A percentile compares a stretch with the other conserved stretches of the same genome.
Conservation (phyloP, 2,329 filamentous ascomycete species). For the Colletotrichum sp. region DNA sequence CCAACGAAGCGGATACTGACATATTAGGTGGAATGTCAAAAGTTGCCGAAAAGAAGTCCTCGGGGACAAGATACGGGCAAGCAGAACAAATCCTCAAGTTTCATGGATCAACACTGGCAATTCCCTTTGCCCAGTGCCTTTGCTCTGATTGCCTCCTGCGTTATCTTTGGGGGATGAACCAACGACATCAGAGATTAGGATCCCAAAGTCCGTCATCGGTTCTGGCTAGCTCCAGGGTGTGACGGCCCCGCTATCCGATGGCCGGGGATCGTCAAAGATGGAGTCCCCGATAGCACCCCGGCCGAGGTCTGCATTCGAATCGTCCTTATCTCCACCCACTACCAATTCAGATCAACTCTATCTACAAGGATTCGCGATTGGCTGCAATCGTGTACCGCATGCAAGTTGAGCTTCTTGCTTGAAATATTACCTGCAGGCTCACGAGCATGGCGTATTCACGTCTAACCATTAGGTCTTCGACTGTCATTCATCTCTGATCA, state of each 20-base stretch:
- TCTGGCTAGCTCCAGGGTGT: not conserved
- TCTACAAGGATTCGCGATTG: not conserved
- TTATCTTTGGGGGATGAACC: not conserved
- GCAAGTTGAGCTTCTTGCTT: not conserved
- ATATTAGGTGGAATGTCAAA: not conserved
- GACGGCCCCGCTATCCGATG: not conserved
- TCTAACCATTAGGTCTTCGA: not conserved
- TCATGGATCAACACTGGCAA: not conserved
- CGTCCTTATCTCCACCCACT: not conserved
- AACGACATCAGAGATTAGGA: not conserved
- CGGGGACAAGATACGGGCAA: not conserved
- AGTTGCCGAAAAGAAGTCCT: not conserved
- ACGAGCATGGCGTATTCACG: not conserved
- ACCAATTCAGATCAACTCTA: not conserved
- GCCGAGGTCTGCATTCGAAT: not conserved
- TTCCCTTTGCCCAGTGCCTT: not conserved
- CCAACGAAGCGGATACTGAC: not conserved
- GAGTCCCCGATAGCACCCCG: not conserved
- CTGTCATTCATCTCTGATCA: not conserved
- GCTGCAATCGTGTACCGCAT: not conserved
- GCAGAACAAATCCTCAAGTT: not conserved
- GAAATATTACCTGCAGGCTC: not conserved
- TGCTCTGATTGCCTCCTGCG: not conserved
- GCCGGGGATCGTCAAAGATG: not conserved
- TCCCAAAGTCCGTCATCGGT: not conserved